Base-by-base conservation (phyloP, 2,329 filamentous ascomycete species). In the Scytalidium sp. region DNA sequence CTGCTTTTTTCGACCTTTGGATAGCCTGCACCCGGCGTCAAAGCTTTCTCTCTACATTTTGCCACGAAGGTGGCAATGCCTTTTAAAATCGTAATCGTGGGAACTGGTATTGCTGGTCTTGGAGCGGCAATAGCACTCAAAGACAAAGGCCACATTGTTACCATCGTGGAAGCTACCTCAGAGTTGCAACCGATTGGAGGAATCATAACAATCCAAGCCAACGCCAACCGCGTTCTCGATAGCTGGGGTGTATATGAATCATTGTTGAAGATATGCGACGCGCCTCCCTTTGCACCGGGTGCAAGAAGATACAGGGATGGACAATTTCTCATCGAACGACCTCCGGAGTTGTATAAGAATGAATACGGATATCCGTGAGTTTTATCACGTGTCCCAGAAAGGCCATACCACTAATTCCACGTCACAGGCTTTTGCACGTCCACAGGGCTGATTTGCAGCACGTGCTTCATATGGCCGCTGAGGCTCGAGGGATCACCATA, bases 41-140 rank as follows among this genome's bases (percentile, higher is more conserved):
- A n/a, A n/a, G n/a, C n/a, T n/a, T n/a, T n/a, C n/a, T n/a, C n/a
- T n/a, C n/a, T n/a, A n/a, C n/a, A n/a, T n/a, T n/a, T n/a, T n/a
- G n/a, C n/a, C n/a, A n/a, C n/a, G n/a, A n/a, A n/a, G n/a, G n/a
- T n/a, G n/a, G n/a, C 45, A 19, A 19, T 2, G 17, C 47, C 47
- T 2, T 45, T 51, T 41, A 49, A 55, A 36, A 47, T 66, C 42
- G 32, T 66, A 13, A 55, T 67, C 40, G 58, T 64, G 41, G 65
- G 65, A 39, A 64, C 60, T 25, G 65, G 65, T 15, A 62, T 66
- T 27, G 61, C 63, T 20, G 65, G 65, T 13, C 53, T 67, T 11
- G 49, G 59, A 3, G 58, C 61, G 2, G 65, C 61, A 22, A 50
- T 66, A 2, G 59, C 62, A 5, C 59, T 64, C 4, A 60, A 60